phyloP scores from a whole-genome alignment of 352 stramenopile genomes.

The Phytophthora vignae region DNA sequence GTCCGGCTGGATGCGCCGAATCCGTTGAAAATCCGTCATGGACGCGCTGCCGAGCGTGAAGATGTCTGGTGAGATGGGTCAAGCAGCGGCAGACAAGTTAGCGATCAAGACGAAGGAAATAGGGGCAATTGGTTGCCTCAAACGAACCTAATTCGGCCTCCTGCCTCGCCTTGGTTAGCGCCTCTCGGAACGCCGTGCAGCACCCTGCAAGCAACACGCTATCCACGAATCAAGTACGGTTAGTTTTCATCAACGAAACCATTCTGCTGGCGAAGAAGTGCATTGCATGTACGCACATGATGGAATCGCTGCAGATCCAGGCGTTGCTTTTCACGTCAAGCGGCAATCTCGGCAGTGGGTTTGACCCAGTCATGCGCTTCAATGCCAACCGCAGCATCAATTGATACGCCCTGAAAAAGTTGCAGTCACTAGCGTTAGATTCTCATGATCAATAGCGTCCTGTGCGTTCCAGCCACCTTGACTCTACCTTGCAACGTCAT shows the following conservation, averaged over 20 bases:
- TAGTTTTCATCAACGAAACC: constrained; percentile 1
- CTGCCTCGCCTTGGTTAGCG: constrained; percentile 53
- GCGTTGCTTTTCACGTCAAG: constrained; percentile 61
- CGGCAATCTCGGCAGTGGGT: constrained; percentile 52
- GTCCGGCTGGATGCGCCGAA: constrained; percentile 52
- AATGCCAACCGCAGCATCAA: constrained; percentile 66
- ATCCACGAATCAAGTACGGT: neutral
- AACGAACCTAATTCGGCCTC: constrained; percentile 61
- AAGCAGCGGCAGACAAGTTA: neutral
- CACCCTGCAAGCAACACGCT: constrained; percentile 75
- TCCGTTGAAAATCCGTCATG: constrained; percentile 70
- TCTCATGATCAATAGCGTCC: no score
- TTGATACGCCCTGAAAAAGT: constrained; percentile 57
- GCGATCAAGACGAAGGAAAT: neutral
- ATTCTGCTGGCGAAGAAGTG: neutral
- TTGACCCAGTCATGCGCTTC: constrained; percentile 53
- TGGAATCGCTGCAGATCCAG: constrained; percentile 84
- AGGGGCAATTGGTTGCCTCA: neutral
- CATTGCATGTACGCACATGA: constrained; percentile 61
- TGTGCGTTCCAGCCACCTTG: no score
- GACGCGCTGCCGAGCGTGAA: constrained; percentile 80
- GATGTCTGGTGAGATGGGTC: constrained; percentile 48
- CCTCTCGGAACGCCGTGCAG: constrained; percentile 56
- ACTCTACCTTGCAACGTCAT: constrained; percentile 73
- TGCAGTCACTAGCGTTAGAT: constrained; percentile 12